Evolutionary conservation across 495 filamentous ascomycete genomes (phyloP).

Genomic region (Talaromyces wortmannii): DNA sequence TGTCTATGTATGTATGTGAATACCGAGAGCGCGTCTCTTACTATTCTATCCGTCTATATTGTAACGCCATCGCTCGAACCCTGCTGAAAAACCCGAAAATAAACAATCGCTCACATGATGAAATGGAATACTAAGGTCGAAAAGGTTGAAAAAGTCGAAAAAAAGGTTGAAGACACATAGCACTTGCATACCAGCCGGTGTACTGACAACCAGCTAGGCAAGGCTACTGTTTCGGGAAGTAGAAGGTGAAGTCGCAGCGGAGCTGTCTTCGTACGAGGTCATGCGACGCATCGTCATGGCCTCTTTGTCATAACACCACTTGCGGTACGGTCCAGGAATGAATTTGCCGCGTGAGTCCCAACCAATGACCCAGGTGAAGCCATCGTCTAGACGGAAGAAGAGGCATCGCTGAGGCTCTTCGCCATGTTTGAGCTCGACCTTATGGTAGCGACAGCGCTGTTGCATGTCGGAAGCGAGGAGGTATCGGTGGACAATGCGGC

Average conservation of each 20-base stretch:
- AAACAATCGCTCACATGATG: neutral
- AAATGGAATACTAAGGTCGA: neutral
- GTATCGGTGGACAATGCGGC: constrained; percentile 40
- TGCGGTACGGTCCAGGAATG: constrained; percentile 38
- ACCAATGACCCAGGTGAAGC: constrained; percentile 34
- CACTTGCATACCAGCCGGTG: no score
- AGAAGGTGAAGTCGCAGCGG: constrained; percentile 26
- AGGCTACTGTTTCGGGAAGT: constrained; percentile 36
- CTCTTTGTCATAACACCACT: constrained; percentile 34
- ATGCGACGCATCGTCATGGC: constrained; percentile 31
- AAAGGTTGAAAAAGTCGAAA: neutral
- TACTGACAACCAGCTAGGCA: constrained; percentile 2
- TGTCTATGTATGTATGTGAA: neutral
- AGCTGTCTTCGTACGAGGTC: constrained; percentile 12
- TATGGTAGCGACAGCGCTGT: constrained; percentile 33
- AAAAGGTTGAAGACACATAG: neutral
- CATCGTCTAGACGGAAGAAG: constrained; percentile 39
- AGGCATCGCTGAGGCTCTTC: constrained; percentile 26
- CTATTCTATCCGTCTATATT: neutral
- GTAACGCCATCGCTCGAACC: constrained; percentile 3
- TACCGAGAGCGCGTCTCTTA: neutral
- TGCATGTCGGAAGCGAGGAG: constrained; percentile 38
- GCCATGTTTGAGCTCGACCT: constrained; percentile 26
- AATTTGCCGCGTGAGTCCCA: constrained; percentile 38
- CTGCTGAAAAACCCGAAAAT: neutral